Conservation (phyloP, 2,329 filamentous ascomycete genomes). For the Colletotrichum australisinense region DNA sequence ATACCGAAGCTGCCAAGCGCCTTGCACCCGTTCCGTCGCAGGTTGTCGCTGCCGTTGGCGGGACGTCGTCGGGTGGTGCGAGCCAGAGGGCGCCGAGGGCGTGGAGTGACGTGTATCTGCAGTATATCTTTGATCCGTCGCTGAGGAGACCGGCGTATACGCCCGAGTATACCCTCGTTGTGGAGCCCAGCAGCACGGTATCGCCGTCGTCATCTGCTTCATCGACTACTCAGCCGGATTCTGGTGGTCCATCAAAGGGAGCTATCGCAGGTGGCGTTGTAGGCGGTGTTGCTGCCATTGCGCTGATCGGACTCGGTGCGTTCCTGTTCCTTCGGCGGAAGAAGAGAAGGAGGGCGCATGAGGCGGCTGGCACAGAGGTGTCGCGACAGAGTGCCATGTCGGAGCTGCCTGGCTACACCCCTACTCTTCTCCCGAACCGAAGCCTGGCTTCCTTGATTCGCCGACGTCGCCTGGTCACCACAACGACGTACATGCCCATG, state of each 20-base stretch:
- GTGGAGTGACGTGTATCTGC: conserved; percentile 41
- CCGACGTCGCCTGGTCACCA: not conserved
- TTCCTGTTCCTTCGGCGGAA: not conserved
- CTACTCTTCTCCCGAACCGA: conserved; percentile 1
- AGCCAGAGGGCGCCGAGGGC: conserved; percentile 31
- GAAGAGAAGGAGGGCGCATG: not conserved
- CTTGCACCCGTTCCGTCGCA: conserved; percentile 57
- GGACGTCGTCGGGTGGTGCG: conserved; percentile 51
- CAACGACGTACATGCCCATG: not conserved
- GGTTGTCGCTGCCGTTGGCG: conserved; percentile 57
- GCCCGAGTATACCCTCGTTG: conserved; percentile 39
- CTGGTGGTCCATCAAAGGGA: not conserved
- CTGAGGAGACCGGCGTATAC: conserved; percentile 37
- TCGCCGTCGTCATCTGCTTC: not conserved
- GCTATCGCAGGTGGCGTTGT: conserved; percentile 1
- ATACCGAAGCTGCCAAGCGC: conserved; percentile 37
- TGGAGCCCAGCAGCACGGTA: not conserved
- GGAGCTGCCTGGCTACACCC: conserved; percentile 18
- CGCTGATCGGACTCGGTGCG: not conserved
- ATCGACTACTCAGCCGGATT: not conserved
- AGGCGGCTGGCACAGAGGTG: conserved; percentile 6
- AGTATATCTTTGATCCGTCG: conserved; percentile 40
- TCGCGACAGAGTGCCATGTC: conserved; percentile 13
- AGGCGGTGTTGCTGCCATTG: conserved; percentile 2
- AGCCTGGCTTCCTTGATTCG: not conserved